Percentiles rank a stretch among this genome's conserved stretches.
phyloP scores from a whole-genome alignment of 2,329 filamentous ascomycete species.

The Thelonectria olida region DNA sequence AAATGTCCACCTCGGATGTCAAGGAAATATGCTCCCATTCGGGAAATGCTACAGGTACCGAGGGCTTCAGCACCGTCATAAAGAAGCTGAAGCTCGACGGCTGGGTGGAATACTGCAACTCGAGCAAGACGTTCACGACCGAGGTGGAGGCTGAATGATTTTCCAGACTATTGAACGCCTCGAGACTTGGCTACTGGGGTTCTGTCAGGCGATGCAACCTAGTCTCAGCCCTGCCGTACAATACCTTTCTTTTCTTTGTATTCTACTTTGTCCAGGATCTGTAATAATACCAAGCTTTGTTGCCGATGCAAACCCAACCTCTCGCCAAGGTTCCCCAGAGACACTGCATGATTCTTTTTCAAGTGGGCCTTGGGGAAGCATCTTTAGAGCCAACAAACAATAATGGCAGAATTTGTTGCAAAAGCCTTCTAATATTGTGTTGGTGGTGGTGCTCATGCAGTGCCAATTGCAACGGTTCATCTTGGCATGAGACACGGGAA shows the following conservation, averaged over 20 bases:
- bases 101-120: slow-evolving; percentile 67
- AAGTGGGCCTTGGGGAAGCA: background rate
- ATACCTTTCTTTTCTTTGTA: background rate
- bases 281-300: too few species aligned
- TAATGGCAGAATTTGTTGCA: too few species aligned
- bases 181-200: background rate
- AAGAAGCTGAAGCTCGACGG: slow-evolving; percentile 72
- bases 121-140: slow-evolving; percentile 44
- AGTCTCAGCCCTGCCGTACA: background rate
- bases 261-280: background rate
- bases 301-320: too few species aligned
- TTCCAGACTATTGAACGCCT: background rate
- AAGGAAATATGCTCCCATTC: slow-evolving; percentile 53
- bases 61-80: slow-evolving; percentile 69
- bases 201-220: background rate
- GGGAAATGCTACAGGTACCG: slow-evolving; percentile 50
- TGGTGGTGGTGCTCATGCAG: background rate
- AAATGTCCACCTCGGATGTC: slow-evolving; percentile 46
- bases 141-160: background rate
- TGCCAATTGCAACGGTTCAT: background rate
- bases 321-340: background rate
- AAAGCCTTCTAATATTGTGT: too few species aligned
- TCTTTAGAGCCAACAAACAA: background rate
- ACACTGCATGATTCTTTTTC: background rate
- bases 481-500: too few species aligned